Conservation (phyloP, 176 grass and related monocot species). For the Saccharum officinarum region DNA sequence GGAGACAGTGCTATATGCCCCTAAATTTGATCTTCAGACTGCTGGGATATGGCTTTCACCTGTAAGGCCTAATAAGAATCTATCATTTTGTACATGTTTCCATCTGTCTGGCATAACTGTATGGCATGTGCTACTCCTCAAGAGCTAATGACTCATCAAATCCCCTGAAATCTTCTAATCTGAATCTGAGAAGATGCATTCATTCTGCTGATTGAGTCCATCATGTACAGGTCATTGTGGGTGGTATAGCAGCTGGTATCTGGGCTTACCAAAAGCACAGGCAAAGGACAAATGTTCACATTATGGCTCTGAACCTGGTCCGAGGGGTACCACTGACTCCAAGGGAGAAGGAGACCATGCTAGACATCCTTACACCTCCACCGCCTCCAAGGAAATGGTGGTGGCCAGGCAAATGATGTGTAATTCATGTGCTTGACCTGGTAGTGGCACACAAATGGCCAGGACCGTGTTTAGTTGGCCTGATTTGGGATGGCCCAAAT, state of each 20-base stretch:
- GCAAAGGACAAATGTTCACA: conserved; percentile 82
- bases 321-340: no score
- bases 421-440: no score
- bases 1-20: conserved; percentile 85
- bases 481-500: no score
- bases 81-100: neutral
- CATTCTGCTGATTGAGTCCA: neutral
- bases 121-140: neutral
- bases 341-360: no score
- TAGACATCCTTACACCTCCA: no score
- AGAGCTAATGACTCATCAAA: neutral
- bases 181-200: neutral
- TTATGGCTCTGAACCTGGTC: conserved; percentile 48
- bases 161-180: neutral
- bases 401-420: no score
- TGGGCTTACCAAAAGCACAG: conserved; percentile 87
- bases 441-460: no score
- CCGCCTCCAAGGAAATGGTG: no score
- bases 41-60: conserved; percentile 93
- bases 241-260: conserved; percentile 60
- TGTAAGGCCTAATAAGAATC: conserved; percentile 36
- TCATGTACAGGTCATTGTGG: conserved; percentile 63
- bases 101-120: neutral
- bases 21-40: conserved; percentile 96
- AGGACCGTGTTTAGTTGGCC: no score